Base-by-base conservation (phyloP, 768 basidiomycete genomes). In the Suillus weaverae region DNA sequence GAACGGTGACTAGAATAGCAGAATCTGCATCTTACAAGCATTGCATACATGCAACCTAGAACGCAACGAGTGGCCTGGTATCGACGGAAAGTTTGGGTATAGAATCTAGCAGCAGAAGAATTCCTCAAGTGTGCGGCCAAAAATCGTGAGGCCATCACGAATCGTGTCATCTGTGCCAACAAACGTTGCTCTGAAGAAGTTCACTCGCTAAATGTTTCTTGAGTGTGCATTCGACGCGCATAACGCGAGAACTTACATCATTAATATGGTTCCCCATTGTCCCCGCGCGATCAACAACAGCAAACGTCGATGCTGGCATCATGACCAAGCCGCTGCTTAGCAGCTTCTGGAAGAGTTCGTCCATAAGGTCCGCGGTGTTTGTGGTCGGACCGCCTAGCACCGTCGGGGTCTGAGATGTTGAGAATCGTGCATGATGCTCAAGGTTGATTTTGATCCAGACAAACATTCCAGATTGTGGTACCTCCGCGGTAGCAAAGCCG, bases 401-500 rank as follows among this genome's bases (percentile, higher is more conserved):
- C 36, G 65, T 62, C 14, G 64, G 44, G 5, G 69, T 68, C 62
- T 68, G 70, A 43, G 75, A 68, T 10, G 53, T 56, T 50, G 70
- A 68, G 71, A 74, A 84, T 26, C 79, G 77, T 44, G 81, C 76
- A 65, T 85, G 84, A 14, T 72, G 72, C 61, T 78, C 70, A 59
- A 85, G 67, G 69, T 83, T 67, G 22, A 86, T 72, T 64, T 78
- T 75, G 67, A 84, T 77, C 84, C 84, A 86, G 48, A 85, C 75
- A 72, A 86, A 86, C 85, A 86, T 86, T 66, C 85, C 85, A 11
- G 82, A 83, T 62, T 81, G 64, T 3, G 74, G 73, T 2, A 59
- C 69, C 50, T 75, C 73, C 1, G 79, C 79, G 39, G 73, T 75
- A 11, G 74, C 83, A 39, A 74, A 67, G 9, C 78, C 76, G 50